Evolutionary conservation across 345 rosid genomes (phyloP), one percentile per base, ranked within the genome.

Genomic region (Tarenaya hassleriana): DNA sequence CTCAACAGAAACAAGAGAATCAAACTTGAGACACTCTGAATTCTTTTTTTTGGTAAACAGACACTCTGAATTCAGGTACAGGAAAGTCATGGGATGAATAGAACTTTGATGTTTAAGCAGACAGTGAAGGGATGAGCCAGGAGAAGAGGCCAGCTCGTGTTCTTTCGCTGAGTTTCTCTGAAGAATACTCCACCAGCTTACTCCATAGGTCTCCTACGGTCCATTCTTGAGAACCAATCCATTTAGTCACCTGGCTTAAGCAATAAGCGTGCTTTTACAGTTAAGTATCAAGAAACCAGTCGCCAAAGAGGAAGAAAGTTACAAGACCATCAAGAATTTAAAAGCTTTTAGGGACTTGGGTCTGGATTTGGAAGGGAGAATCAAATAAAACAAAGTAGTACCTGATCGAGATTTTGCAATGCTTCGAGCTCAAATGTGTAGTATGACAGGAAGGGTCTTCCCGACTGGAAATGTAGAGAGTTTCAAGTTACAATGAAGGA

Each of bases 71-170:
- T 16, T 34, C 16, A 40, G 5, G 29, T 24, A 24, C 5, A 24
- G 29, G 3, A n/a, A 24, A 24, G 29, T 5, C 29, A 24, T 24
- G 29, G 29, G 29, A 24, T 2, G 29, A 24, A 24, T 5, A 24
- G 29, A 24, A 24, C 29, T 1, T 40, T 10, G 39, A 8, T n/a
- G 20, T 47, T 31, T 51, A 27, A 31, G 50, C 10, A 34, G 61
- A 52, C 8, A 66, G 34, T 40, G 70, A 53, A 24, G 65, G 4
- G 9, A 17, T 54, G 56, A 66, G 50, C 70, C 61, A 66, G 1
- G 65, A 66, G 47, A 66, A 66, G 56, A 66, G 60, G 40, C 65
- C 70, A 16, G 60, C 12, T 29, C 18, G 9, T 53, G 65, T 66
- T 60, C 29, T 53, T 41, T 39, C 47, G 56, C 19, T 53, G 3